Conservation (phyloP, 768 basidiomycete species). For the Hebeloma cylindrosporum region DNA sequence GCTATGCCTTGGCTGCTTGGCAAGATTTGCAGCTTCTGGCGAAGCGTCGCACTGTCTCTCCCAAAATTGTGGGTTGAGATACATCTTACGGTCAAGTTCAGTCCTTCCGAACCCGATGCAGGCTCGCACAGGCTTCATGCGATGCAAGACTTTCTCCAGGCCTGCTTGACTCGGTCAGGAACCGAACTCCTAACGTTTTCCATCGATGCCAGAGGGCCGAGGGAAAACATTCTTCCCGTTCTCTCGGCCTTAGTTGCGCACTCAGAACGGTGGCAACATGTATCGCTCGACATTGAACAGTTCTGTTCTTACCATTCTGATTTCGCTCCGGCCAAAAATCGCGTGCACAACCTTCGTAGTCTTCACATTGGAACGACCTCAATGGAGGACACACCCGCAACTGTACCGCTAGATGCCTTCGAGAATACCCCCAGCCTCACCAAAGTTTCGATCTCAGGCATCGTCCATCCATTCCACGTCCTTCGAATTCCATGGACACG, state of each 20-base stretch:
- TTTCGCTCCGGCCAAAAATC: slow-evolving; percentile 14
- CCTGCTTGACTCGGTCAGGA: slow-evolving; percentile 22
- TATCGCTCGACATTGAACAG: slow-evolving; percentile 14
- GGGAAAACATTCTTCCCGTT: not conserved
- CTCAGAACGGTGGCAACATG: slow-evolving; percentile 23
- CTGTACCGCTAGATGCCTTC: slow-evolving; percentile 20
- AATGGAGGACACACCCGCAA: slow-evolving; percentile 1
- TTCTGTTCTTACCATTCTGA: slow-evolving; percentile 11
- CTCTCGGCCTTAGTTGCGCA: slow-evolving; percentile 14
- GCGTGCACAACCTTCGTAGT: slow-evolving; percentile 16
- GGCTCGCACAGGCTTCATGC: not conserved
- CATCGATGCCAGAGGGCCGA: slow-evolving; percentile 7
- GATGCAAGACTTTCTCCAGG: slow-evolving; percentile 17
- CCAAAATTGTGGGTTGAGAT: slow-evolving; percentile 25
- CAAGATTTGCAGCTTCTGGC: slow-evolving; percentile 28
- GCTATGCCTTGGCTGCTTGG: slow-evolving; percentile 24
- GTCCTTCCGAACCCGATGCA: not conserved
- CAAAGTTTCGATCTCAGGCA: slow-evolving; percentile 12
- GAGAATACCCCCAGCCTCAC: slow-evolving; percentile 20
- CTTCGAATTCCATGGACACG: slow-evolving; percentile 25
- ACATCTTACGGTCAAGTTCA: slow-evolving; percentile 9
- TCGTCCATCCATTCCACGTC: slow-evolving; percentile 18
- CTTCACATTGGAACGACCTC: slow-evolving; percentile 14
- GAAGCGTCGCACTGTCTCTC: slow-evolving; percentile 22
- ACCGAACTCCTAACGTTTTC: slow-evolving; percentile 20